A percentile compares a stretch with the other conserved stretches of the same genome.
phyloP scores from a whole-genome alignment of 2,329 filamentous ascomycete species.

The Cladosporium sp. region DNA sequence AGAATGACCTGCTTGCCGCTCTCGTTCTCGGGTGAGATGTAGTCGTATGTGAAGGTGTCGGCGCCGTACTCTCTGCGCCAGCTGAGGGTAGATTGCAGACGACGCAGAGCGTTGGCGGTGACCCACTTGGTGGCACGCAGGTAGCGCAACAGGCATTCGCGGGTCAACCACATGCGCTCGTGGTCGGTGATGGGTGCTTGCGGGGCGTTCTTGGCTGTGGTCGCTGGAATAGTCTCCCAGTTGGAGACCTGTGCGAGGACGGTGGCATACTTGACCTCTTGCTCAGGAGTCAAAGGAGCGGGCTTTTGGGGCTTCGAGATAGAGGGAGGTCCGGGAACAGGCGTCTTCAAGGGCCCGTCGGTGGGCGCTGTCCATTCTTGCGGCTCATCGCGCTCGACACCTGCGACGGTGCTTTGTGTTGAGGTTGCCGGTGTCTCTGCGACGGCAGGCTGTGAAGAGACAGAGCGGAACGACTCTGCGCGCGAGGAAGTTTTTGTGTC shows the following conservation, averaged over 20 bases:
- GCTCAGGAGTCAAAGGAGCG: slow-evolving; percentile 68
- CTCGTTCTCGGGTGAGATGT: slow-evolving; percentile 91
- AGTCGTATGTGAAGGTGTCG: slow-evolving; percentile 74
- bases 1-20: slow-evolving; percentile 92
- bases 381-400: slow-evolving; percentile 22
- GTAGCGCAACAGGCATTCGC: slow-evolving; percentile 89
- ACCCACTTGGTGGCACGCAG: slow-evolving; percentile 93
- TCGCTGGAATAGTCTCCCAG: slow-evolving; percentile 71
- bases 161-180: slow-evolving; percentile 87
- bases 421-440: slow-evolving; percentile 26
- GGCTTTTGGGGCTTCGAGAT: slow-evolving; percentile 58
- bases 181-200: slow-evolving; percentile 69
- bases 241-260: slow-evolving; percentile 69
- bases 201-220: slow-evolving; percentile 58
- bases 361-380: slow-evolving; percentile 28
- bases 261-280: slow-evolving; percentile 77
- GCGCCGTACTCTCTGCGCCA: slow-evolving; percentile 93
- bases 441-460: slow-evolving; percentile 23
- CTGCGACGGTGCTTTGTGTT: slow-evolving; percentile 24
- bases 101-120: slow-evolving; percentile 70
- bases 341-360: slow-evolving; percentile 35
- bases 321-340: slow-evolving; percentile 40
- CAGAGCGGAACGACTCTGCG: slow-evolving; percentile 29
- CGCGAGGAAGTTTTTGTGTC: slow-evolving; percentile 22
- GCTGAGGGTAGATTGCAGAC: slow-evolving; percentile 75